Conservation (phyloP, 2,329 filamentous ascomycete genomes). For the Penicillium aurantiogriseum region DNA sequence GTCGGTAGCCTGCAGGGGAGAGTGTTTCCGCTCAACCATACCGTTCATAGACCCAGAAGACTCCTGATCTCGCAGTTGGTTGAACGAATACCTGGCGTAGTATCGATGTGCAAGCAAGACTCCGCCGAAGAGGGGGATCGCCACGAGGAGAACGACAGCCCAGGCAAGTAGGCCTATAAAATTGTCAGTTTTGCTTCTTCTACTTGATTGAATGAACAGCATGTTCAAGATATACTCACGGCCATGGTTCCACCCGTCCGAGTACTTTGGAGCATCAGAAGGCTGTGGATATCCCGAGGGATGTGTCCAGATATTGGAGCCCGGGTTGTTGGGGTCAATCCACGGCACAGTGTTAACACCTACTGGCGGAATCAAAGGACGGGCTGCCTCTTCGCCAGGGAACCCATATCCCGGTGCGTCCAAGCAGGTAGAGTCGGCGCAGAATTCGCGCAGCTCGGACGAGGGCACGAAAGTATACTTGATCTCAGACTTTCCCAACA, state of each 20-base stretch:
- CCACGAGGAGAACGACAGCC: slow-evolving; percentile 6
- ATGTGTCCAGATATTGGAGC: slow-evolving; percentile 20
- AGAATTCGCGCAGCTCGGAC: slow-evolving; percentile 33
- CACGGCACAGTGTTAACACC: slow-evolving; percentile 36
- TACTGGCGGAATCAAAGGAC: slow-evolving; percentile 30
- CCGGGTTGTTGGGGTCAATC: slow-evolving; percentile 30
- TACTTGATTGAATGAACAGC: not conserved
- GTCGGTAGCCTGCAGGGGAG: slow-evolving; percentile 1
- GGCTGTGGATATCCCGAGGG: slow-evolving; percentile 17
- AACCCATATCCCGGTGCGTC: slow-evolving; percentile 32
- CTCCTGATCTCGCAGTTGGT: slow-evolving; percentile 9
- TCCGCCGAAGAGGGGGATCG: slow-evolving; percentile 10
- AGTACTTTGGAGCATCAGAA: not conserved
- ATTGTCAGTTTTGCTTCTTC: not conserved
- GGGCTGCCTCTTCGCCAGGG: slow-evolving; percentile 28
- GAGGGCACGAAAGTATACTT: slow-evolving; percentile 41
- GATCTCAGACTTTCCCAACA: slow-evolving; percentile 34
- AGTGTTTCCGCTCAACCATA: slow-evolving; percentile 20
- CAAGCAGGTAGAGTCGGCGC: slow-evolving; percentile 29
- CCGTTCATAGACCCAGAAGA: slow-evolving; percentile 20
- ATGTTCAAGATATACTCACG: slow-evolving; percentile 8
- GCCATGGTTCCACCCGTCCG: slow-evolving; percentile 3
- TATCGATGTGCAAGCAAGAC: slow-evolving; percentile 13
- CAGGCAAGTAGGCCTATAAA: slow-evolving; percentile 12
- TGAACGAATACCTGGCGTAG: slow-evolving; percentile 12